phyloP scores from a whole-genome alignment of 169 alveolate species.

The Eimeria zaria region DNA sequence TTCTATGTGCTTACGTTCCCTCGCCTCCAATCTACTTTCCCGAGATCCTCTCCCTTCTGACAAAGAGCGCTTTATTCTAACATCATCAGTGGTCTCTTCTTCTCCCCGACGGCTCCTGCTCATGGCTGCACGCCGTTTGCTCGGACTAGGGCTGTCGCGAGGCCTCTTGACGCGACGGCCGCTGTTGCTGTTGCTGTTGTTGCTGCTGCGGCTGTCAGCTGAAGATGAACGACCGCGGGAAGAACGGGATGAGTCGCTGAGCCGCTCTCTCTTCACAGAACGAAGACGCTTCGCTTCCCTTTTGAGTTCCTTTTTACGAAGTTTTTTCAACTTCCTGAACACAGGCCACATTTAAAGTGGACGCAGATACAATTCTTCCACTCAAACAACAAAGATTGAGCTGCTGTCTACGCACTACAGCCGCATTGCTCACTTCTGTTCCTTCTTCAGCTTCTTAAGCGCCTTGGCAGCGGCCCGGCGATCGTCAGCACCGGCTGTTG shows the following conservation, averaged over 20 bases:
- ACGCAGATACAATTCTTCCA: background rate
- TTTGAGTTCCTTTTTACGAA: slow-evolving; percentile 47
- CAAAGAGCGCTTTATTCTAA: background rate
- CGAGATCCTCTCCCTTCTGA: background rate
- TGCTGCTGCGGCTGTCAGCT: background rate
- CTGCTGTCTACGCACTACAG: background rate
- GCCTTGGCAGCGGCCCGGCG: slow-evolving; percentile 46
- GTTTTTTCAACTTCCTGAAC: slow-evolving; percentile 46
- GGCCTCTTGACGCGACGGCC: background rate
- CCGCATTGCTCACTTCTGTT: slow-evolving; percentile 33
- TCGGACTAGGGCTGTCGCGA: background rate
- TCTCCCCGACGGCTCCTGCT: slow-evolving; percentile 28
- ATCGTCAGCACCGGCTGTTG: slow-evolving; percentile 2
- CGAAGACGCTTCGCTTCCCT: slow-evolving; percentile 48
- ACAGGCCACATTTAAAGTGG: background rate
- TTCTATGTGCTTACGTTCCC: background rate
- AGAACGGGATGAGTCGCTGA: slow-evolving; percentile 30
- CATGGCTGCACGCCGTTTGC: background rate
- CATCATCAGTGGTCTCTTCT: background rate
- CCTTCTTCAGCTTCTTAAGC: slow-evolving; percentile 63
- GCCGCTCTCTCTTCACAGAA: slow-evolving; percentile 18
- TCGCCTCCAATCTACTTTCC: background rate
- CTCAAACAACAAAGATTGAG: background rate
- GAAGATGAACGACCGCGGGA: slow-evolving; percentile 18
- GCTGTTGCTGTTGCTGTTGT: slow-evolving; percentile 12